These are phyloP conservation scores for Fusarium sp. DNA, from an alignment of 2,329 filamentous ascomycete species.

Conservation along the genomic window DNA sequence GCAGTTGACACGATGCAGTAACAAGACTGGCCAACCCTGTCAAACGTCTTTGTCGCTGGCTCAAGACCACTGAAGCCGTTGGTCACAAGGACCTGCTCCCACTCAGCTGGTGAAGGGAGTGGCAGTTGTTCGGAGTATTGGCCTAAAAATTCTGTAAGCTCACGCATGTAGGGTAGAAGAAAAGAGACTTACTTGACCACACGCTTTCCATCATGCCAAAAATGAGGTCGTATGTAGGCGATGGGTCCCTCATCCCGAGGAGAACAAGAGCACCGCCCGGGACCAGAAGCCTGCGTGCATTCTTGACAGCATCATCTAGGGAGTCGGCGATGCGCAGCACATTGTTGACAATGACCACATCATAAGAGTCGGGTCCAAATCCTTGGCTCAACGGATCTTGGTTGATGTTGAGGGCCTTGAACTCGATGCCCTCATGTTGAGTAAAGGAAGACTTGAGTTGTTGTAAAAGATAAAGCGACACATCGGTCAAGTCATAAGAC, in stretches of 20 bases:
- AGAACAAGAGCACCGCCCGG: conserved; percentile 6
- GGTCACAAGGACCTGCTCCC: neutral
- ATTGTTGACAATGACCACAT: conserved; percentile 13
- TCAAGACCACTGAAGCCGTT: conserved; percentile 21
- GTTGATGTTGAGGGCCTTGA: conserved; percentile 18
- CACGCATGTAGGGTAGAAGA: accelerated
- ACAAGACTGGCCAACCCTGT: conserved; percentile 12
- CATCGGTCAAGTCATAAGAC: conserved; percentile 5
- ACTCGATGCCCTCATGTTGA: neutral
- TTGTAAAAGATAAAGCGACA: neutral
- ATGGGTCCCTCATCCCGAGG: conserved; percentile 19
- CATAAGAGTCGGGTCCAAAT: neutral
- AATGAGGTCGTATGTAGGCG: conserved; percentile 19
- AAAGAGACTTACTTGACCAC: conserved; percentile 16
- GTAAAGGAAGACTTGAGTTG: neutral
- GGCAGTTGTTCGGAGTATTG: neutral
- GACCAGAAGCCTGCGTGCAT: neutral
- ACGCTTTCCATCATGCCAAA: conserved; percentile 20
- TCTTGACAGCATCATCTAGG: neutral
- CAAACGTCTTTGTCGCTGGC: conserved; percentile 25
- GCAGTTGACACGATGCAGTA: conserved; percentile 20
- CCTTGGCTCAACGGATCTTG: conserved; percentile 5
- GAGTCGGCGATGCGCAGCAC: conserved; percentile 3
- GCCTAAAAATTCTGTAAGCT: neutral
- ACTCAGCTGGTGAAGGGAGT: neutral